Base-by-base conservation (phyloP, 805 yeast species). In the Starmerella etchellsii region DNA sequence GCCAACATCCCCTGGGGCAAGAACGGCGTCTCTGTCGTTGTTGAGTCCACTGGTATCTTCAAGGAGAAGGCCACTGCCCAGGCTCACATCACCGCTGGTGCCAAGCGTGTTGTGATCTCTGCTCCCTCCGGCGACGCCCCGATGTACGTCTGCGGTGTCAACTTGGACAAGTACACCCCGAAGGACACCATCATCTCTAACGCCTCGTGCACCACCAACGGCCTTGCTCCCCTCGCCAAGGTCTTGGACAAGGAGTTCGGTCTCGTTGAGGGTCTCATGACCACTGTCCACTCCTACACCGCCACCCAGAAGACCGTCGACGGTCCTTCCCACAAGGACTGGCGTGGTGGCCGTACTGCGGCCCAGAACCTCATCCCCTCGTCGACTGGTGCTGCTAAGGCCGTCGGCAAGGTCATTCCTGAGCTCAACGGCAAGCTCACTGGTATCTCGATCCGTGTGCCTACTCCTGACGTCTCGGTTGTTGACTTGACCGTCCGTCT, bases 261-360 rank as follows among this genome's bases (percentile, higher is more conserved):
- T 50, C 78, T 84, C 58, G 81, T 78, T 61, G 84, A 82, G 67
- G 95, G 93, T 68, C 73, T 84, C 62, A 84, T 84, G 95, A 84
- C 95, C 68, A 84, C 95, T 50, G 87, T 84, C 54, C 95, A 84
- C 76, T 81, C 95, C 62, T 80, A 82, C 69, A 84, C 95, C 54
- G 95, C 95, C 56, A 81, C 95, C 59, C 95, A 84, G 70, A 84
- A 84, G 78, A 80, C 93, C 49, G 95, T 84, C 53, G 95, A 84
- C 66, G 95, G 95, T 69, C 93, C 95, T 58, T 82, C 94, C 64
- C 84, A 78, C 76, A 84, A 84, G 76, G 95, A 84, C 74, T 84
- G 95, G 95, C 80, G 95, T 77, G 94, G 95, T 65, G 95, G 95
- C 66, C 81, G 95, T 73, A 80, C 94, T 57, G 94, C 94, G 63